These are phyloP conservation scores for Aureobasidium lini DNA, from an alignment of 2,329 filamentous ascomycete species.

Conservation along the genomic window DNA sequence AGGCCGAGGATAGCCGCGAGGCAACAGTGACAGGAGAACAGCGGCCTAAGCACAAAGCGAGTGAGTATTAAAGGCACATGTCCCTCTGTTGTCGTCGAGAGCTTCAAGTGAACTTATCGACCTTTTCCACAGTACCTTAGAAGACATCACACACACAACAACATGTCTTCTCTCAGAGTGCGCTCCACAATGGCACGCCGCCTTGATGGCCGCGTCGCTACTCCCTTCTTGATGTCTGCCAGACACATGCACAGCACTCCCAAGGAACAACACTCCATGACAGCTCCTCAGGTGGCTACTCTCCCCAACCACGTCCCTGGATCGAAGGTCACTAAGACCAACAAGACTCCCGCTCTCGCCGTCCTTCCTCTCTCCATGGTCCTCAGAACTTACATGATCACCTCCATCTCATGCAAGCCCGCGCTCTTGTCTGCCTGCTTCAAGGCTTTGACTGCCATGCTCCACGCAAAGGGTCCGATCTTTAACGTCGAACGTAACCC, in stretches of 20 bases:
- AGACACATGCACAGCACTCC: constrained; percentile 12
- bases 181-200: constrained; percentile 9
- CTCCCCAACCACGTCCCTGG: constrained; percentile 1
- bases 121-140: not conserved
- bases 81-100: not conserved
- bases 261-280: constrained; percentile 4
- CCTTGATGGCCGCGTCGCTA: constrained; percentile 8
- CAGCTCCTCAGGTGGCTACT: not conserved
- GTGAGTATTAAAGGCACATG: constrained; percentile 6
- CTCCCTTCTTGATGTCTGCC: constrained; percentile 5
- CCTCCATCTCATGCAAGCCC: constrained; percentile 61
- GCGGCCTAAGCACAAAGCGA: not conserved
- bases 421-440: constrained; percentile 64
- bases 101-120: constrained; percentile 4
- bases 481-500: constrained; percentile 71
- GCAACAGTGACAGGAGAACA: constrained; percentile 1
- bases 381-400: constrained; percentile 62
- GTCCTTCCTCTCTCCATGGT: constrained; percentile 60
- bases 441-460: constrained; percentile 58
- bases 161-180: constrained; percentile 12
- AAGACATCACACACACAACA: not conserved
- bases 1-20: constrained; percentile 8
- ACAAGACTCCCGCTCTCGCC: constrained; percentile 44
- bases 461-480: constrained; percentile 58
- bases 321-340: constrained; percentile 8